Percentiles rank a stretch among this genome's conserved stretches.
phyloP scores from a whole-genome alignment of 2,329 filamentous ascomycete species.

The Aspergillus sp. region DNA sequence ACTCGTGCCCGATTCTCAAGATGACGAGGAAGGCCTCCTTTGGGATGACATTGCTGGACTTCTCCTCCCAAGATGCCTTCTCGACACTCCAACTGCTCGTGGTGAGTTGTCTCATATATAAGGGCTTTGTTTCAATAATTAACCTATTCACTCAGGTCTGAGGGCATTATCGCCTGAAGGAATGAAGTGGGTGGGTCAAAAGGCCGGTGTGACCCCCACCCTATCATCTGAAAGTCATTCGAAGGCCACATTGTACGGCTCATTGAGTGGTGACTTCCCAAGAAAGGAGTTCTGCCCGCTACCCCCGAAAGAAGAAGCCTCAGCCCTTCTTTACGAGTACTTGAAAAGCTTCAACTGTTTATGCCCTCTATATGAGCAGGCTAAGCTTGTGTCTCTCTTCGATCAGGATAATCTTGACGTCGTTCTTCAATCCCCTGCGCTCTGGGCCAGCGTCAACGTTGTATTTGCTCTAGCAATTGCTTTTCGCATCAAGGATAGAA shows the following conservation, averaged over 20 bases:
- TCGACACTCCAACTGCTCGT: slow-evolving; percentile 10
- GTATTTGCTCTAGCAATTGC: slow-evolving; percentile 22
- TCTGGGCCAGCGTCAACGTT: slow-evolving; percentile 23
- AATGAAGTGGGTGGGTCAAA: slow-evolving; percentile 22
- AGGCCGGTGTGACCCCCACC: slow-evolving; percentile 7
- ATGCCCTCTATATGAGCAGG: slow-evolving; percentile 20
- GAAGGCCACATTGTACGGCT: background rate
- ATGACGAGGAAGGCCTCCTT: background rate
- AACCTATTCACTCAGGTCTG: slow-evolving; percentile 12
- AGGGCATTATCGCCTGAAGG: slow-evolving; percentile 19
- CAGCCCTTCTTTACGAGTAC: slow-evolving; percentile 18
- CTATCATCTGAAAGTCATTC: background rate
- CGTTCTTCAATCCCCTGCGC: slow-evolving; percentile 12
- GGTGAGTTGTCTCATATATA: slow-evolving; percentile 6
- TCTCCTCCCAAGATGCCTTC: slow-evolving; percentile 19
- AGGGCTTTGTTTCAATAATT: background rate
- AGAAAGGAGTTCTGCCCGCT: slow-evolving; percentile 17
- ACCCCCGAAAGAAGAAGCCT: slow-evolving; percentile 17
- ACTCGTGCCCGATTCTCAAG: background rate
- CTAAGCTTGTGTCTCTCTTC: slow-evolving; percentile 19
- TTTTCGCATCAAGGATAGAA: slow-evolving; percentile 10
- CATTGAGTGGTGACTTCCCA: slow-evolving; percentile 9
- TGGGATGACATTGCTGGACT: slow-evolving; percentile 7
- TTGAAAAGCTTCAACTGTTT: slow-evolving; percentile 20
- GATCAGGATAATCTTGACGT: slow-evolving; percentile 9